phyloP scores from a whole-genome alignment of 257 asterid genomes.

The Solanum medicagineum region DNA sequence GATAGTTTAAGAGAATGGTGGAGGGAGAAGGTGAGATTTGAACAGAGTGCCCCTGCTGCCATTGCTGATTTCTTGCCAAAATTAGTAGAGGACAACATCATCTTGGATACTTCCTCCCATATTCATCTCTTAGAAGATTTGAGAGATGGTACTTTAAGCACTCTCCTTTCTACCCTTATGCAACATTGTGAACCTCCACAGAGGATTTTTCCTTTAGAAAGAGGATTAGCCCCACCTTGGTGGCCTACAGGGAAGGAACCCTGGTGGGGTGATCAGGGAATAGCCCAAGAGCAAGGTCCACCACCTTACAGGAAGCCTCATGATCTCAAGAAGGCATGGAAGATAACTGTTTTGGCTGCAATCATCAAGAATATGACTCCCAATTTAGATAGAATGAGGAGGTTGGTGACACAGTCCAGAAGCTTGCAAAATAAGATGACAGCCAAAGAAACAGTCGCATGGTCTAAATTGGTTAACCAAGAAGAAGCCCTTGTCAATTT shows the following conservation, averaged over 20 bases:
- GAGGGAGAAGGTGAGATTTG: conserved; percentile 52
- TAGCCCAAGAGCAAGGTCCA: conserved; percentile 27
- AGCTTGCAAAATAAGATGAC: conserved; percentile 53
- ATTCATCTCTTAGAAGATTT: conserved; percentile 22
- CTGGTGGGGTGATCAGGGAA: conserved; percentile 59
- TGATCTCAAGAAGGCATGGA: conserved; percentile 14
- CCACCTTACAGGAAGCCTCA: conserved; percentile 66
- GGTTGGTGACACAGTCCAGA: conserved; percentile 42
- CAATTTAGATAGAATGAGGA: conserved; percentile 19
- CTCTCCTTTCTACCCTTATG: conserved; percentile 44
- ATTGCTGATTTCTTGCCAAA: conserved; percentile 8
- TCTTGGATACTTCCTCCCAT: not conserved
- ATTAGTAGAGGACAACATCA: not conserved
- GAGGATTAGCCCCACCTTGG: conserved; percentile 46
- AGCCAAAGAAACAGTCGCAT: conserved; percentile 29
- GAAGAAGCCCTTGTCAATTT: conserved; percentile 28
- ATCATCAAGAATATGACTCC: conserved; percentile 48
- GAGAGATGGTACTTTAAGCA: conserved; percentile 45
- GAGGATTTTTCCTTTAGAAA: conserved; percentile 36
- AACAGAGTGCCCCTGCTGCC: conserved; percentile 46
- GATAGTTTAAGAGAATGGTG: conserved; percentile 53
- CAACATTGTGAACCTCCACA: conserved; percentile 53
- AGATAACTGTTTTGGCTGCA: conserved; percentile 32
- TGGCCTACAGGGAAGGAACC: conserved; percentile 45
- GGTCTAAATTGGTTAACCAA: conserved; percentile 32